phyloP scores from a whole-genome alignment of 345 rosid species.

The Salix suchowensis region DNA sequence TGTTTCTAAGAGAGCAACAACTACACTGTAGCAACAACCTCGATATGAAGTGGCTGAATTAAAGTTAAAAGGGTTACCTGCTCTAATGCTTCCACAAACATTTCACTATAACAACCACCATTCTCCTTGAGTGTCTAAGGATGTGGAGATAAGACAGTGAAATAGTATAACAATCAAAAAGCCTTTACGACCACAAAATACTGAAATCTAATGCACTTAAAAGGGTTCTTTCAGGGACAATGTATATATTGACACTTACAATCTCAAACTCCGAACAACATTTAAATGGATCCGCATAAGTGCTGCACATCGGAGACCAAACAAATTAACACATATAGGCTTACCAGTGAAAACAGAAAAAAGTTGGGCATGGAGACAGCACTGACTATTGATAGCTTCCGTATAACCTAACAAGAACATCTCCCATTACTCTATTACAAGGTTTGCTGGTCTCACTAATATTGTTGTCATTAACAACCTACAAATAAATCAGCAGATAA shows the following conservation, averaged over 20 bases:
- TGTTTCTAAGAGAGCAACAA: not conserved
- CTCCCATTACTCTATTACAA: slow-evolving; percentile 15
- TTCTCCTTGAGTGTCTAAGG: slow-evolving; percentile 37
- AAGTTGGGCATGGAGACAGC: slow-evolving; percentile 7
- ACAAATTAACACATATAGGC: slow-evolving; percentile 1
- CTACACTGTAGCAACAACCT: not conserved
- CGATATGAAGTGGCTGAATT: slow-evolving; percentile 1
- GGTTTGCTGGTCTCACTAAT: slow-evolving; percentile 32
- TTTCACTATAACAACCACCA: slow-evolving; percentile 28
- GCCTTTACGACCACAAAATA: not conserved
- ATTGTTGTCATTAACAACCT: slow-evolving; percentile 43
- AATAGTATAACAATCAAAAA: not conserved
- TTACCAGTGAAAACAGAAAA: not conserved
- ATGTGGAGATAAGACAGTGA: not conserved
- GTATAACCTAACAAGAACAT: slow-evolving; percentile 45
- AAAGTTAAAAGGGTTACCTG: slow-evolving; percentile 26
- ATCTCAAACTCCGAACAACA: slow-evolving; percentile 35
- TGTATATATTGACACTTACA: slow-evolving; percentile 23
- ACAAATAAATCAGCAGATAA: slow-evolving; percentile 9
- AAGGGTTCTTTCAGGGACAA: not conserved
- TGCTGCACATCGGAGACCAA: slow-evolving; percentile 28
- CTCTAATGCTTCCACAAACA: slow-evolving; percentile 43
- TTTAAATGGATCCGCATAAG: slow-evolving; percentile 38
- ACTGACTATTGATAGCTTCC: slow-evolving; percentile 53
- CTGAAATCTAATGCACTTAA: not conserved